phyloP scores from a whole-genome alignment of 129 eudicot genomes.

The Kitagawia praeruptora region DNA sequence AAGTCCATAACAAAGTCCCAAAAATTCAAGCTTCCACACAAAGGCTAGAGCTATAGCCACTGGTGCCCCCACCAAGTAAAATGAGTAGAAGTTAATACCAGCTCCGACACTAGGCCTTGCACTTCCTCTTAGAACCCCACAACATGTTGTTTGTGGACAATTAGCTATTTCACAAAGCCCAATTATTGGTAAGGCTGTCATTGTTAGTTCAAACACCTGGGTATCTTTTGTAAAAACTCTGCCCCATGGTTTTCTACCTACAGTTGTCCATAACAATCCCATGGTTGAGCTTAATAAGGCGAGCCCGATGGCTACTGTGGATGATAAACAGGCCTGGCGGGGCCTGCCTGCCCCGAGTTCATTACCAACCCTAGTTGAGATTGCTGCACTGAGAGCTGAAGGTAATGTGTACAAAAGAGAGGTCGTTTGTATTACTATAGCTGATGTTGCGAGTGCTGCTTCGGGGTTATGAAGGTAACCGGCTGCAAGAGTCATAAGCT shows the following conservation, averaged over 20 bases:
- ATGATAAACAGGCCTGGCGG: constrained; percentile 60
- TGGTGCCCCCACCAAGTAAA: constrained; percentile 88
- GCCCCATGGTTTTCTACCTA: constrained; percentile 80
- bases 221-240: constrained; percentile 65
- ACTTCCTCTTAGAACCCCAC: constrained; percentile 92
- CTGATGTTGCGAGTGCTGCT: constrained; percentile 77
- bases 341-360: constrained; percentile 95
- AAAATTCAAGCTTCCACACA: constrained; percentile 48
- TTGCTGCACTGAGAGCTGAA: constrained; percentile 77
- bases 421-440: constrained; percentile 96
- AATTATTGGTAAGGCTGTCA: constrained; percentile 68
- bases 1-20: constrained; percentile 94
- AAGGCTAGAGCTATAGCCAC: constrained; percentile 73
- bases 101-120: constrained; percentile 81
- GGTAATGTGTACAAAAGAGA: constrained; percentile 90
- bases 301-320: constrained; percentile 56
- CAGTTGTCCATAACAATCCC: constrained; percentile 68
- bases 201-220: constrained; percentile 66
- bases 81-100: constrained; percentile 74
- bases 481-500: constrained; percentile 76
- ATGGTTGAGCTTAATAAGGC: constrained; percentile 51
- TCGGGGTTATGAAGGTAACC: constrained; percentile 81
- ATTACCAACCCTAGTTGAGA: constrained; percentile 84
- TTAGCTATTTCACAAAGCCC: constrained; percentile 93
- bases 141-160: constrained; percentile 96